A percentile compares a stretch with the other conserved stretches of the same genome.
These are phyloP conservation scores for Colletotrichum orchidophilum DNA, from an alignment of 2,329 filamentous ascomycete genomes.

Conservation along the genomic window DNA sequence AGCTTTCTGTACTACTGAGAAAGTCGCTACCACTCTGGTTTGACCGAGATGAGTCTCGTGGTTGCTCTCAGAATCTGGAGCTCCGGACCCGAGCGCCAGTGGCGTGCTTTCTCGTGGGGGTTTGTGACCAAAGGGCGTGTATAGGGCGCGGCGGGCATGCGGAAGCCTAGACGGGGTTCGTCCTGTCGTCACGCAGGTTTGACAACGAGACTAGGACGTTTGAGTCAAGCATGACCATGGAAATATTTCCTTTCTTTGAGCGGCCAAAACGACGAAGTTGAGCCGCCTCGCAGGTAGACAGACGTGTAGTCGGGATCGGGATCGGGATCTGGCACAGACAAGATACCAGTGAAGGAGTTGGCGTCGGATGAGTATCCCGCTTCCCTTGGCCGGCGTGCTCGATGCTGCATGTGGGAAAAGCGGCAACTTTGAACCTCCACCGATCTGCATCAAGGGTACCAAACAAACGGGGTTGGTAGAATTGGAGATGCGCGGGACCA, in stretches of 20 bases:
- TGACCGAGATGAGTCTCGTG: neutral
- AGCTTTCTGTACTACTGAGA: neutral
- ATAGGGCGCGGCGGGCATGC: neutral
- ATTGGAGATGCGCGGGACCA: neutral
- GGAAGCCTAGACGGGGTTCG: neutral
- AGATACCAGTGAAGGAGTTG: neutral
- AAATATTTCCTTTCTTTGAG: conserved; percentile 1
- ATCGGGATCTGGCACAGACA: neutral
- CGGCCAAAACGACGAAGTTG: conserved; percentile 1
- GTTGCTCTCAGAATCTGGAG: neutral
- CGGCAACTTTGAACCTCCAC: neutral
- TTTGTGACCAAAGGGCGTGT: neutral
- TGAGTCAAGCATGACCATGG: conserved; percentile 4
- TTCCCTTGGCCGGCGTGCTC: neutral
- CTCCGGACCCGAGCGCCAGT: neutral
- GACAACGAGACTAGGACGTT: neutral
- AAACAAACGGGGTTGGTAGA: neutral
- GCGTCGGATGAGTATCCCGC: conserved; percentile 14
- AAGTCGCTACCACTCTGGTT: neutral
- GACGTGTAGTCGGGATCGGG: conserved; percentile 22
- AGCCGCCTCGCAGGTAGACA: neutral
- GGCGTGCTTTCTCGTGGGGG: neutral
- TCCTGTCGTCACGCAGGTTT: neutral
- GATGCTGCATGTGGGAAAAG: conserved; percentile 9
- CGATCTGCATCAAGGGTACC: conserved; percentile 6